Percentiles rank a stretch among this genome's conserved stretches.
Conservation (phyloP, 2,329 filamentous ascomycete species). For the Aspergillus udagawae region DNA sequence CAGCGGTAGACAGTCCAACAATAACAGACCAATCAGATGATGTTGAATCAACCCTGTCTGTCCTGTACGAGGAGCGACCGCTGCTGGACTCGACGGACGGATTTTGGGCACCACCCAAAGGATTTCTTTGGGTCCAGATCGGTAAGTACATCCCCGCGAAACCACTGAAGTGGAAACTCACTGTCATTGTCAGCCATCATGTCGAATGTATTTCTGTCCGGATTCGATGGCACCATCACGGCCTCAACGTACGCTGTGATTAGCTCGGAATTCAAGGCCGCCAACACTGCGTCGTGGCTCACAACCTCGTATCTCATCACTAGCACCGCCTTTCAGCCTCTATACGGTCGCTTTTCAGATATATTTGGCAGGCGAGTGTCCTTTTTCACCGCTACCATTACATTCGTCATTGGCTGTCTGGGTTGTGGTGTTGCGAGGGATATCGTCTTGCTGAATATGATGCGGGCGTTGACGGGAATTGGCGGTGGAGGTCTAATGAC, state of each 20-base stretch:
- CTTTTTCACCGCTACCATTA: slow-evolving; percentile 59
- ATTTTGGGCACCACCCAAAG: slow-evolving; percentile 48
- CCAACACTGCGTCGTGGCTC: slow-evolving; percentile 46
- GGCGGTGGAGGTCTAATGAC: slow-evolving; percentile 69
- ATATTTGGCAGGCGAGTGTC: slow-evolving; percentile 58
- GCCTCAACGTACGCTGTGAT: slow-evolving; percentile 42
- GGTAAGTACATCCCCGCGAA: slow-evolving; percentile 27
- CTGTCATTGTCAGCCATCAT: slow-evolving; percentile 49
- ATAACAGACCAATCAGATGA: background rate
- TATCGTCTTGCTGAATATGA: slow-evolving; percentile 67
- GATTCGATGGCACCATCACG: slow-evolving; percentile 46
- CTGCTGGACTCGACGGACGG: slow-evolving; percentile 14
- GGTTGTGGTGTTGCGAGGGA: slow-evolving; percentile 66
- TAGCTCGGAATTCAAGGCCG: slow-evolving; percentile 48
- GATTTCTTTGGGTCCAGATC: slow-evolving; percentile 57
- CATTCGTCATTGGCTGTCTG: slow-evolving; percentile 62
- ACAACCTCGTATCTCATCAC: slow-evolving; percentile 63
- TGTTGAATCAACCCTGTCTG: slow-evolving; percentile 4
- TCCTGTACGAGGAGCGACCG: slow-evolving; percentile 21
- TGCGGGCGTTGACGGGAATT: slow-evolving; percentile 66
- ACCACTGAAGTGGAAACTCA: background rate
- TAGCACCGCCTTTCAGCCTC: slow-evolving; percentile 65
- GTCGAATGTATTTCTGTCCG: slow-evolving; percentile 61
- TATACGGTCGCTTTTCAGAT: slow-evolving; percentile 70
- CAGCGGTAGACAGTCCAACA: background rate